phyloP scores from a whole-genome alignment of 345 rosid species.

The Camelina laxa region DNA sequence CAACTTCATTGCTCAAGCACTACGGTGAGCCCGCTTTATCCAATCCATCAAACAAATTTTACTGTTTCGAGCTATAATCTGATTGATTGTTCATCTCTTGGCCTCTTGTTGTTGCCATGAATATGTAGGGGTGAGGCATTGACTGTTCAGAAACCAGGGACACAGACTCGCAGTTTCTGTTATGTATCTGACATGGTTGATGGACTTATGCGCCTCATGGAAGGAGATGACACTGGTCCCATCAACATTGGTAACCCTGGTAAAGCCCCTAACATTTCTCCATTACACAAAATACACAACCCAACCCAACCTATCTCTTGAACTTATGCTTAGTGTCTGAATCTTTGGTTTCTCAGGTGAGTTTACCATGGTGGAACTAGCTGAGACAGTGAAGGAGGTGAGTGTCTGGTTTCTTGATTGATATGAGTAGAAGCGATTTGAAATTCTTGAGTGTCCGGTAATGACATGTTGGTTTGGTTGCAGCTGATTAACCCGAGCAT shows the following conservation, averaged over 20 bases:
- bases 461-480: slow-evolving; percentile 4
- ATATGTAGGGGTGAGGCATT: slow-evolving; percentile 72
- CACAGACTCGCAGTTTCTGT: slow-evolving; percentile 98
- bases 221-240: slow-evolving; percentile 93
- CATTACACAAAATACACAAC: background rate
- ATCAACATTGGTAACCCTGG: slow-evolving; percentile 99
- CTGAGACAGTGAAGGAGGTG: slow-evolving; percentile 94
- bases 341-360: slow-evolving; percentile 55
- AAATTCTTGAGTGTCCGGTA: background rate
- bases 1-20: slow-evolving; percentile 99
- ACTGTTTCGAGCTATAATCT: background rate
- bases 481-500: slow-evolving; percentile 79
- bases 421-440: background rate
- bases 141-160: slow-evolving; percentile 96
- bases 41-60: background rate
- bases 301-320: background rate
- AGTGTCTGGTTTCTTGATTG: slow-evolving; percentile 20
- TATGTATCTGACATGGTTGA: slow-evolving; percentile 98
- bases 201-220: slow-evolving; percentile 96
- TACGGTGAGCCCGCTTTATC: slow-evolving; percentile 54
- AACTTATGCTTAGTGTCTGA: background rate
- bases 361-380: slow-evolving; percentile 89
- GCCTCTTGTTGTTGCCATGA: slow-evolving; percentile 5
- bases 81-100: background rate
- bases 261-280: slow-evolving; percentile 17